Percentiles rank a stretch among this genome's conserved stretches.
phyloP scores from a whole-genome alignment of 2,329 filamentous ascomycete species.

The Xylariales sp. region DNA sequence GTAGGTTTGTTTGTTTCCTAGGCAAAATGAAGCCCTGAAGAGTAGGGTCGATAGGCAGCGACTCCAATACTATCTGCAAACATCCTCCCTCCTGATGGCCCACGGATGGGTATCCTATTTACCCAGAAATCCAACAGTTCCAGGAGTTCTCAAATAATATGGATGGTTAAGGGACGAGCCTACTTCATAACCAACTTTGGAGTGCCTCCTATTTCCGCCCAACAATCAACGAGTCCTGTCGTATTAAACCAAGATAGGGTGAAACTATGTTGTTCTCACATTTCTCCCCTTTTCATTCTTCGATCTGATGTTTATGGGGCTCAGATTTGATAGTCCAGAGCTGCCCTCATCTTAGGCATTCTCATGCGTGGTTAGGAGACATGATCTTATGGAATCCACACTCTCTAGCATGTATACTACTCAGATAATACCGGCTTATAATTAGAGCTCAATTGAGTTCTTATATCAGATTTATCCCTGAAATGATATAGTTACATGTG shows the following conservation, averaged over 20 bases:
- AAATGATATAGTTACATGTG: constrained; percentile 1
- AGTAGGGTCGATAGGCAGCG: neutral
- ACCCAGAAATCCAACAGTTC: neutral
- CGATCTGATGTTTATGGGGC: constrained; percentile 23
- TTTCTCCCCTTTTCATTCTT: constrained; percentile 16
- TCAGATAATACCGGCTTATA: constrained; percentile 35
- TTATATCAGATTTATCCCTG: neutral
- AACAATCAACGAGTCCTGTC: neutral
- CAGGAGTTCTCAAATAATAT: neutral
- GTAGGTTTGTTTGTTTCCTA: constrained; percentile 3
- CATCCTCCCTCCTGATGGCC: neutral
- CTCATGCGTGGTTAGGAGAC: constrained; percentile 26
- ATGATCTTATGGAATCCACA: constrained; percentile 35
- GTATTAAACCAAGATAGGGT: constrained; percentile 4
- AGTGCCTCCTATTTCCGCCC: neutral
- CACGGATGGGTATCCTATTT: neutral
- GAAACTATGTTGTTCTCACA: neutral
- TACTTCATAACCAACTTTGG: constrained; percentile 16
- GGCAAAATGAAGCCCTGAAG: neutral
- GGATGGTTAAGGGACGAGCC: neutral
- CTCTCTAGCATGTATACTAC: constrained; percentile 37
- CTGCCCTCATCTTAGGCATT: constrained; percentile 28
- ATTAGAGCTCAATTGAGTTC: constrained; percentile 15
- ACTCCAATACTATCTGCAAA: neutral
- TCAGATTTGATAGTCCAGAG: constrained; percentile 14